Evolutionary conservation across 352 stramenopile genomes (phyloP), one percentile per base, ranked within the genome.

Genomic region (Globisporangium apiculatum): DNA sequence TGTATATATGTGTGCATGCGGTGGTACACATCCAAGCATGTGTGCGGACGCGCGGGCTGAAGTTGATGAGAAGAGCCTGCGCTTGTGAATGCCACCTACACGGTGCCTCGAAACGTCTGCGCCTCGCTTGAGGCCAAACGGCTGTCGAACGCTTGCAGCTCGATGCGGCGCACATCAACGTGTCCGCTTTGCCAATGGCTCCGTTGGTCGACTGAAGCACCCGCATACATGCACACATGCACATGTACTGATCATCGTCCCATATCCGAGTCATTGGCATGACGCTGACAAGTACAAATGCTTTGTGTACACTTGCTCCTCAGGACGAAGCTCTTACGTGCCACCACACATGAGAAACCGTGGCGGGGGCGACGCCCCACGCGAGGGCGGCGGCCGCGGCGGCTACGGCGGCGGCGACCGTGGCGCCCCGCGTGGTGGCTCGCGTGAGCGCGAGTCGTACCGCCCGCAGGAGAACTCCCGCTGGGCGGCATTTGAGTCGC

Each of bases 321-420:
- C 55, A 89, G 79, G 73, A 76, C 82, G 71, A 90, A 73, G 72
- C 55, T 70, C 77, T 62, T 91, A 91, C 72, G 75, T 91, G 51
- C 81, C 81, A 56, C 81, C 81, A 41, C 81, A 91, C 65, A 68
- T 91, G 63, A 73, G 78, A 64, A 75, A 73, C 67, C 60, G 63
- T 61, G 61, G 71, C 35, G 58, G 55, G 42, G 68, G 68, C 7
- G 68, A 66, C 37, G 73, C 61, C 38, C 62, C 68, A 59, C 58
- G 68, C 56, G 65, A 66, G 4, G 62, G 60, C 54, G 60, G 66
- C 15, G 64, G 58, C 42, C 59, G 66, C 0, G 68, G 72, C 41
- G 57, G 72, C 24, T 56, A 60, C 18, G 55, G 60, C 9, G 66
- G 66, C 48, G 53, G 72, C 41, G 65, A 67, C 35, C 59, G 76